Evolutionary conservation across 2,329 filamentous ascomycete species (phyloP).

Genomic region (Emericellopsis cladophorae): DNA sequence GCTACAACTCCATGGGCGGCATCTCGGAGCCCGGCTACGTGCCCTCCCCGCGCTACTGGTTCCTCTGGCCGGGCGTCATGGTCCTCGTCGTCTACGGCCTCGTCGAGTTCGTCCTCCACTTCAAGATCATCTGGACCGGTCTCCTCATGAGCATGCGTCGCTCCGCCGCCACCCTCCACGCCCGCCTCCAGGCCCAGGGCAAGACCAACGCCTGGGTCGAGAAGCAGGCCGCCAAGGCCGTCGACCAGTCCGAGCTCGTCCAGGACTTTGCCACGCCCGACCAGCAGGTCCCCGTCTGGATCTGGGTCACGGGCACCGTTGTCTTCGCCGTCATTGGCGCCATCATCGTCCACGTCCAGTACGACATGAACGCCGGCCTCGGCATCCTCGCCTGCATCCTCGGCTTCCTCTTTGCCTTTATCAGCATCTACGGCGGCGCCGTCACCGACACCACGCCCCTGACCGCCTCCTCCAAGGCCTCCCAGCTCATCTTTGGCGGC

Average conservation of each 20-base stretch:
- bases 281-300: constrained; percentile 38
- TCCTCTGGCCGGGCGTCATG: constrained; percentile 30
- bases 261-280: constrained; percentile 25
- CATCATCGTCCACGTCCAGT: constrained; percentile 36
- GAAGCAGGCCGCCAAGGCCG: constrained; percentile 20
- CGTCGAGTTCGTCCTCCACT: constrained; percentile 26
- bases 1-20: constrained; percentile 17
- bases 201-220: constrained; percentile 18
- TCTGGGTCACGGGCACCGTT: constrained; percentile 34
- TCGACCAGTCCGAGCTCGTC: constrained; percentile 16
- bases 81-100: constrained; percentile 27
- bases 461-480: constrained; percentile 55
- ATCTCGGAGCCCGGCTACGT: constrained; percentile 13
- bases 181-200: constrained; percentile 15
- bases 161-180: constrained; percentile 15
- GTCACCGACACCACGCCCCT: constrained; percentile 49
- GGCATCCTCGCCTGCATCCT: constrained; percentile 41
- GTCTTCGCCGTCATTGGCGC: constrained; percentile 38
- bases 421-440: constrained; percentile 34
- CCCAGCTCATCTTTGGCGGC: constrained; percentile 54
- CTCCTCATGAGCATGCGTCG: constrained; percentile 18
- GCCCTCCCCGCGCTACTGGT: constrained; percentile 27
- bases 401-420: constrained; percentile 45
- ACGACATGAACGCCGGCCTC: constrained; percentile 43
- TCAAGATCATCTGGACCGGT: constrained; percentile 21